Evolutionary conservation across 768 basidiomycete genomes (phyloP).

Genomic region (Mycena metata): DNA sequence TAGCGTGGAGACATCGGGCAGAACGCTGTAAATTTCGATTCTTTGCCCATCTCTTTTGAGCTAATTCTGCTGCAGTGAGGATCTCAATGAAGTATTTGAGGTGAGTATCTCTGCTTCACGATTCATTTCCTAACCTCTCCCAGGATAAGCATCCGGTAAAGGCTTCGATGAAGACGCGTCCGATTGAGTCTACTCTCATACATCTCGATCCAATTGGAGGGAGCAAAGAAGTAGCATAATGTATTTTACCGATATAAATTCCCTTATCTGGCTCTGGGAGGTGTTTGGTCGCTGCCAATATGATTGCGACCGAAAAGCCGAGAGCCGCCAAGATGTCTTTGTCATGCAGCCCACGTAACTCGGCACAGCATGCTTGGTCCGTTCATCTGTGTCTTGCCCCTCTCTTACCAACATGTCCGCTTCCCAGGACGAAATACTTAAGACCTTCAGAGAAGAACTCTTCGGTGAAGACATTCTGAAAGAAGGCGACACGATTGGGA

Average conservation of each 20-base stretch:
- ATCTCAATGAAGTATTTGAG: slow-evolving; percentile 42
- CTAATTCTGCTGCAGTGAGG: slow-evolving; percentile 35
- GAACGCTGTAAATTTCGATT: slow-evolving; percentile 37
- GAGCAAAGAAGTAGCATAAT: background rate
- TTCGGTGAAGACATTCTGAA: slow-evolving; percentile 67
- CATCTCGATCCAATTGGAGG: slow-evolving; percentile 2
- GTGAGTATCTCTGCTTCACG: background rate
- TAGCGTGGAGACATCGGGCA: slow-evolving; percentile 42
- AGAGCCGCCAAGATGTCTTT: background rate
- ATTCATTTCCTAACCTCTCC: background rate
- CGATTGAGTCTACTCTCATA: background rate
- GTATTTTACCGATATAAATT: background rate
- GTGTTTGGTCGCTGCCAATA: background rate
- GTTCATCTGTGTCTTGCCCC: too few relatives aligned
- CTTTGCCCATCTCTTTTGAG: background rate
- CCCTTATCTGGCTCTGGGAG: background rate
- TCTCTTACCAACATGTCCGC: slow-evolving; percentile 9
- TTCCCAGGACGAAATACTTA: slow-evolving; percentile 54
- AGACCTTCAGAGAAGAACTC: slow-evolving; percentile 65
- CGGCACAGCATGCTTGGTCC: too few relatives aligned
- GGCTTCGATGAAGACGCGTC: slow-evolving; percentile 12
- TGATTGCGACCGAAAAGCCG: background rate
- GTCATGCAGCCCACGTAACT: background rate
- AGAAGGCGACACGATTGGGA: slow-evolving; percentile 73
- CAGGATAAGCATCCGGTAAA: slow-evolving; percentile 19